Percentiles rank a stretch among this genome's conserved stretches.
Conservation (phyloP, 1,284 basidiomycete genomes). For the Bondarzewia mesenterica region DNA sequence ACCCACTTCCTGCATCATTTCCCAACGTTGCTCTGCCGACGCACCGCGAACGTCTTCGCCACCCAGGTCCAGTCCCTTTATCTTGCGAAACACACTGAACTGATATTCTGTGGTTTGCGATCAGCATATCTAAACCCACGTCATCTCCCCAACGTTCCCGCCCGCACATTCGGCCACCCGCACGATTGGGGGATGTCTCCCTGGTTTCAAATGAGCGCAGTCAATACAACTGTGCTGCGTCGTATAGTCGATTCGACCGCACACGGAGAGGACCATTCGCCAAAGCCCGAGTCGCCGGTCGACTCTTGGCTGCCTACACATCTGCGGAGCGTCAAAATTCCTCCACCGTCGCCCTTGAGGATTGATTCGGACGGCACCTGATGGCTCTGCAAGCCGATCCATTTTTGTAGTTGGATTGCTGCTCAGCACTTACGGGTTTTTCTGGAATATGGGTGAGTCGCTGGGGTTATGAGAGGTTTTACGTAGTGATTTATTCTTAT, state of each 20-base stretch:
- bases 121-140: slow-evolving; percentile 8
- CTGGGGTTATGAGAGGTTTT: background rate
- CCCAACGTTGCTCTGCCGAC: background rate
- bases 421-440: no score
- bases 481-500: background rate
- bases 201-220: slow-evolving; percentile 11
- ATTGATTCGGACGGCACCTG: background rate
- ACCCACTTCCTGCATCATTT: background rate
- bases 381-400: no score
- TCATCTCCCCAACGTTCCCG: slow-evolving; percentile 10
- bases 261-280: no score
- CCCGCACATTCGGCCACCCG: slow-evolving; percentile 8
- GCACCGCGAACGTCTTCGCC: background rate
- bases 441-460: no score
- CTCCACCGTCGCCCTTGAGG: background rate
- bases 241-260: background rate
- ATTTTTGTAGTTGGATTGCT: no score
- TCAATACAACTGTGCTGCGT: slow-evolving; percentile 8
- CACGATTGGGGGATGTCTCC: slow-evolving; percentile 8
- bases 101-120: background rate
- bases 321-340: background rate
- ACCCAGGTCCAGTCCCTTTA: background rate
- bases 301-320: background rate
- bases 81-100: slow-evolving; percentile 6
- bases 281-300: background rate